Conservation (phyloP, 2,329 filamentous ascomycete species). For the Talaromyces sp. region DNA sequence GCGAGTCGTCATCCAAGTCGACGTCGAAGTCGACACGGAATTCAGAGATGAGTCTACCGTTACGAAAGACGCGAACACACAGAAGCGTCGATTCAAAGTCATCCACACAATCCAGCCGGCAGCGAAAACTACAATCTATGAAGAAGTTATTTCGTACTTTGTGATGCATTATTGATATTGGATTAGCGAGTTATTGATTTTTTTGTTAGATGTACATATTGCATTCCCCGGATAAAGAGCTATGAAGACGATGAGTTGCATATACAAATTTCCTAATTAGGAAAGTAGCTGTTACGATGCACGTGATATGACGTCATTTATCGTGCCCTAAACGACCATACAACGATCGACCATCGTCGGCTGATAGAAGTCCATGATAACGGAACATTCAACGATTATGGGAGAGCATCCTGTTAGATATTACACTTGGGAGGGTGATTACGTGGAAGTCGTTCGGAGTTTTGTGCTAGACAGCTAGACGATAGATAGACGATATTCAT, state of each 20-base stretch:
- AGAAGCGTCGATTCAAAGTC: background rate
- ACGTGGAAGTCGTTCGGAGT: background rate
- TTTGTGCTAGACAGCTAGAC: background rate
- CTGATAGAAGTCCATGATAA: background rate
- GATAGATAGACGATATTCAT: background rate
- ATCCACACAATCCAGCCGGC: background rate
- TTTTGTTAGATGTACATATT: background rate
- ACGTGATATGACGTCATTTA: background rate
- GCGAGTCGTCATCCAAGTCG: background rate
- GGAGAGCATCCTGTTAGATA: background rate
- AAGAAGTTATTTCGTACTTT: background rate
- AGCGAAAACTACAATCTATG: background rate
- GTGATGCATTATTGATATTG: background rate
- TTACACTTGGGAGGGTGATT: fast-evolving
- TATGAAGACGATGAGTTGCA: background rate
- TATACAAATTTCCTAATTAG: background rate
- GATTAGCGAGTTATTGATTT: background rate
- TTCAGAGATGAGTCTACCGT: background rate
- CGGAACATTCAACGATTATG: background rate
- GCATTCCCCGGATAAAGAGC: background rate
- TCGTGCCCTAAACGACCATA: background rate
- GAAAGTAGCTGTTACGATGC: background rate
- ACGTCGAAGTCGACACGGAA: background rate
- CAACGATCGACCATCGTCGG: background rate
- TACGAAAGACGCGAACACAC: background rate